Evolutionary conservation across 2,329 filamentous ascomycete genomes (phyloP), one percentile per base, ranked within the genome.

Genomic region (Domatiomyces catenatus): DNA sequence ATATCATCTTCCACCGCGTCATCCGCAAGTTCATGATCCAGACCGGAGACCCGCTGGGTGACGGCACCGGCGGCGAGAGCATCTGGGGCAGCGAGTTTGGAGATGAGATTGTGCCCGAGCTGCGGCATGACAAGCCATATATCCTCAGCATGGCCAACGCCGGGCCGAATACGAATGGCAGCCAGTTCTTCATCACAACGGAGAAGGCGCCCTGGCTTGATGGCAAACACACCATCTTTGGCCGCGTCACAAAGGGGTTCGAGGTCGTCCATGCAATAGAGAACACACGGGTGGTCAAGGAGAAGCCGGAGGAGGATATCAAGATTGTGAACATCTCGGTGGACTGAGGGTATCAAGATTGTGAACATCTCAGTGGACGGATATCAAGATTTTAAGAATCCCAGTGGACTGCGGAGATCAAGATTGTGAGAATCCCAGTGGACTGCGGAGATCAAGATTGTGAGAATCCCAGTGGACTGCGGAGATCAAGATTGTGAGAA

Each of bases 21-120:
- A 98, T 98, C 60, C 81, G 85, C 54, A 95, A 95, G 63, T 98
- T 98, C 70, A 98, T 98, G 93, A 94, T 98, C 54, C 87, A 88
- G 57, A 79, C 79, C 19, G 88, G 88, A 48, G 88, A 94, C 63
- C 87, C 88, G 0, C 69, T 92, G 1, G 88, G 88, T 8, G 87
- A 94, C 61, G 88, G 88, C 3, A 94, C 88, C 0, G 88, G 88
- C 44, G 88, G 88, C 39, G 86, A 93, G 65, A 87, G 82, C 58
- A 94, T 94, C 61, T 94, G 88, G 88, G 86, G 86, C n/a, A 80
- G 74, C 43, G 84, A 92, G 59, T 94, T 94, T 61, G 85, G 84
- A 61, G 92, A 98, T 63, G 92, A 98, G 66, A 94, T 98, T 60
- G 88, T 85, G 59, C 10, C 10, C 10, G 84, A 80, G 17, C 69